phyloP scores from a whole-genome alignment of 306 rosid genomes.

The Acacia confusa region DNA sequence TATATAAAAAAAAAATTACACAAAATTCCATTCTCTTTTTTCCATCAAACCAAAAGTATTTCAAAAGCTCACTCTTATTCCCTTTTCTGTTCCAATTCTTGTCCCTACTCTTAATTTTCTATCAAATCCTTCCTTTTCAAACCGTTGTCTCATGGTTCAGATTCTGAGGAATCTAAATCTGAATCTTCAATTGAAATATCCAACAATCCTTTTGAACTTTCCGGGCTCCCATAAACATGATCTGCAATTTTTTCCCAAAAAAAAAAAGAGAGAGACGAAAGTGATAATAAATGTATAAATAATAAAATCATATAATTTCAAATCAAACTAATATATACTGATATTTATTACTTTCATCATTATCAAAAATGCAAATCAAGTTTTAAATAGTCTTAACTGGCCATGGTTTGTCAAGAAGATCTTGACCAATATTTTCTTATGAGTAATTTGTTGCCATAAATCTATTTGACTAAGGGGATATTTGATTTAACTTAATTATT shows the following conservation, averaged over 20 bases:
- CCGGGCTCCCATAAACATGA: not conserved
- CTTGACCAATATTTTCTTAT: not conserved
- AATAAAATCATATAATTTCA: not conserved
- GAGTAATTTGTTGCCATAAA: not conserved
- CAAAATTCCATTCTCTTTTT: no score
- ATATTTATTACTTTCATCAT: not conserved
- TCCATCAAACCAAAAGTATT: no score
- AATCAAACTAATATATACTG: not conserved
- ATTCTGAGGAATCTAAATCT: not conserved
- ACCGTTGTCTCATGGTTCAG: not conserved
- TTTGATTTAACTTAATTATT: no score
- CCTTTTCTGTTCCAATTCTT: not conserved
- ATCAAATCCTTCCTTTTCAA: no score
- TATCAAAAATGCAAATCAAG: no score
- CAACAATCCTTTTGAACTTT: not conserved
- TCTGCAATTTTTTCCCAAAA: not conserved
- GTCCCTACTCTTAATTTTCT: not conserved
- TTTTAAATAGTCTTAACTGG: no score
- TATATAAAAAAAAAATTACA: no score
- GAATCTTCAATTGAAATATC: not conserved
- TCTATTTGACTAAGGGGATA: no score
- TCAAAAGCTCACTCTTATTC: no score
- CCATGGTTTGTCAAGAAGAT: no score
- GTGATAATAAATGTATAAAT: not conserved
- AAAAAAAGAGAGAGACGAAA: not conserved